A percentile compares a stretch with the other conserved stretches of the same genome.
Conservation (phyloP, 208 protist species). For the Eutreptiella sp. region DNA sequence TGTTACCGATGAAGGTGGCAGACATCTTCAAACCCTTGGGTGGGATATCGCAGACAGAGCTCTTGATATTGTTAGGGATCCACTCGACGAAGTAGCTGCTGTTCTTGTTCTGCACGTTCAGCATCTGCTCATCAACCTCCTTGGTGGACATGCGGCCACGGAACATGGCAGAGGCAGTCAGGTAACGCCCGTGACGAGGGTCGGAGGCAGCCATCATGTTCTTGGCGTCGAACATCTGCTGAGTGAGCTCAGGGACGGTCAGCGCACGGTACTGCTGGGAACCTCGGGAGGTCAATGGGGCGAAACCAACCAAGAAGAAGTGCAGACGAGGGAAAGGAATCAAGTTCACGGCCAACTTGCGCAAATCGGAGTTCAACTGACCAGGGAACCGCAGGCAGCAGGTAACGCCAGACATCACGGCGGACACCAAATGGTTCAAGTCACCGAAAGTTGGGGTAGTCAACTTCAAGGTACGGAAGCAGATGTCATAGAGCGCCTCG, state of each 20-base stretch:
- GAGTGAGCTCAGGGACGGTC: constrained; percentile 81
- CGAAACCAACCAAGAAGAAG: constrained; percentile 90
- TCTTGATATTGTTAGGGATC: constrained; percentile 85
- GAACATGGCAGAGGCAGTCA: constrained; percentile 35
- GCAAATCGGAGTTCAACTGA: constrained; percentile 83
- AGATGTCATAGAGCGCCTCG: constrained; percentile 93
- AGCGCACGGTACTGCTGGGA: constrained; percentile 60
- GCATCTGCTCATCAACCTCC: constrained; percentile 91
- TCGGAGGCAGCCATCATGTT: constrained; percentile 95
- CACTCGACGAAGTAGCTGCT: constrained; percentile 88
- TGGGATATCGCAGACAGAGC: constrained; percentile 77
- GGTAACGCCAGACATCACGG: constrained; percentile 83
- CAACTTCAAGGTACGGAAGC: constrained; percentile 86
- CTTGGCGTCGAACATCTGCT: constrained; percentile 92
- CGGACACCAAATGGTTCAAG: constrained; percentile 90
- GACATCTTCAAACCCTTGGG: constrained; percentile 84
- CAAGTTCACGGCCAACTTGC: constrained; percentile 91
- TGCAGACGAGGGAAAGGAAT: constrained; percentile 92
- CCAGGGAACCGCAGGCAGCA: constrained; percentile 88
- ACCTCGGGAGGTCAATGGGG: constrained; percentile 70
- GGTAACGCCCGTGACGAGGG: constrained; percentile 61
- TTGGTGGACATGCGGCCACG: constrained; percentile 76
- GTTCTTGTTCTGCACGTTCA: constrained; percentile 85
- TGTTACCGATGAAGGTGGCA: constrained; percentile 88
- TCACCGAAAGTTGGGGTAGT: constrained; percentile 89